Evolutionary conservation across 306 rosid genomes (phyloP).

Genomic region (Quercus mongolica): DNA sequence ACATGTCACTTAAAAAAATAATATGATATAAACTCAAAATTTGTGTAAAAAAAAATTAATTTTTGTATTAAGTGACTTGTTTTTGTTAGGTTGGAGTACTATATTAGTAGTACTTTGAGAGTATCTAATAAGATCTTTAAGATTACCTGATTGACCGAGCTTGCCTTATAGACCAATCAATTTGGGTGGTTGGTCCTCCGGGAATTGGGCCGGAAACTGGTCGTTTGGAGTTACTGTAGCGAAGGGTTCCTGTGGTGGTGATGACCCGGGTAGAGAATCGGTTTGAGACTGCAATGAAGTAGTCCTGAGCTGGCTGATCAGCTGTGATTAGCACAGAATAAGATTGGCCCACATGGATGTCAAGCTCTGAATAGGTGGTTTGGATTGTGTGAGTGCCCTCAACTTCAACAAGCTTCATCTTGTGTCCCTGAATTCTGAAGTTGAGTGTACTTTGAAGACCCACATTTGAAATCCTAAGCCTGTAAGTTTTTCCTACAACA

Average conservation of each 20-base stretch:
- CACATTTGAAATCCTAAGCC: slow-evolving; percentile 86
- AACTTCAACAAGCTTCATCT: slow-evolving; percentile 78
- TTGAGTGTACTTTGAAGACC: slow-evolving; percentile 78
- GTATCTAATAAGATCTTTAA: too few relatives aligned
- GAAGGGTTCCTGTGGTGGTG: slow-evolving; percentile 64
- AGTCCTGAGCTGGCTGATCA: slow-evolving; percentile 67
- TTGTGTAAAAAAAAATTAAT: too few relatives aligned
- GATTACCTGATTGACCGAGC: slow-evolving; percentile 74
- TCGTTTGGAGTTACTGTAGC: slow-evolving; percentile 59
- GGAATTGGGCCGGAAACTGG: slow-evolving; percentile 62
- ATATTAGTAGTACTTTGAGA: too few relatives aligned
- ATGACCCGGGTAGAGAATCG: slow-evolving; percentile 54
- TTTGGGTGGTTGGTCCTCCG: slow-evolving; percentile 56
- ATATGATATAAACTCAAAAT: too few relatives aligned
- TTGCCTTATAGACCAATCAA: slow-evolving; percentile 76
- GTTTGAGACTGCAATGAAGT: slow-evolving; percentile 63
- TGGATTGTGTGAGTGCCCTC: slow-evolving; percentile 94
- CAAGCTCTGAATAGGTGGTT: slow-evolving; percentile 66
- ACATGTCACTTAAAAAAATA: too few relatives aligned
- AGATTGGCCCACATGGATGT: slow-evolving; percentile 91
- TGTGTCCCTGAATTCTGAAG: slow-evolving; percentile 77
- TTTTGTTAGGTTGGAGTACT: too few relatives aligned
- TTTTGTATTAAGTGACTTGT: too few relatives aligned
- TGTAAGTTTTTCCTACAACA: slow-evolving; percentile 75
- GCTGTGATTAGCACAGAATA: slow-evolving; percentile 86